These are phyloP conservation scores for Neonectria ditissima DNA, from an alignment of 2,329 filamentous ascomycete species.

Conservation along the genomic window DNA sequence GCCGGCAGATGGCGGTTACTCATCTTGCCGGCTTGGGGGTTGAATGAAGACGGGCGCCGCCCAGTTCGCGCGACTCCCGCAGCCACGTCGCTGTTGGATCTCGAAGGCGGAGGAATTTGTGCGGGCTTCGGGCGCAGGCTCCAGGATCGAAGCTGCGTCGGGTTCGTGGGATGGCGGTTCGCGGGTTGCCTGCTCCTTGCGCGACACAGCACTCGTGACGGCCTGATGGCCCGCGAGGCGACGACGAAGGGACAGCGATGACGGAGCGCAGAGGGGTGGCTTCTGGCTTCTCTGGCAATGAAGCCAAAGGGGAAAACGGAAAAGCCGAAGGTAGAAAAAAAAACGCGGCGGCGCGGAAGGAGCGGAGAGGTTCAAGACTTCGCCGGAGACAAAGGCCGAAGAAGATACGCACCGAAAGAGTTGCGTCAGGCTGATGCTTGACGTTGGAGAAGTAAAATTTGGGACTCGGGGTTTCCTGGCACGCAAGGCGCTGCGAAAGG, in stretches of 20 bases:
- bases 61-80: constrained; percentile 51
- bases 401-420: constrained; percentile 32
- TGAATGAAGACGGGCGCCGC: constrained; percentile 49
- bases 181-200: constrained; percentile 24
- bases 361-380: constrained; percentile 20
- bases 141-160: constrained; percentile 39
- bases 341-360: constrained; percentile 12
- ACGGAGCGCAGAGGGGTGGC: constrained; percentile 34
- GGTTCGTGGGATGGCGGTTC: constrained; percentile 20
- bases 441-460: constrained; percentile 47
- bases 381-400: constrained; percentile 19
- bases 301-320: constrained; percentile 15
- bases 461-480: constrained; percentile 30
- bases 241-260: constrained; percentile 29
- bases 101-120: constrained; percentile 24
- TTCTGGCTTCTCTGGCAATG: constrained; percentile 11
- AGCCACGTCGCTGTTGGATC: constrained; percentile 36
- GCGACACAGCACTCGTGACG: constrained; percentile 41
- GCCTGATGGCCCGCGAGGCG: constrained; percentile 33
- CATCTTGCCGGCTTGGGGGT: constrained; percentile 79
- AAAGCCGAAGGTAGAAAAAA: constrained; percentile 14
- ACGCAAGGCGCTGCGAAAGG: constrained; percentile 25
- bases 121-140: constrained; percentile 30
- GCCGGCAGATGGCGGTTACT: constrained; percentile 81
- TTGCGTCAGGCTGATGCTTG: constrained; percentile 44